phyloP scores from a whole-genome alignment of 192 early-diverging fungal genomes.

The Backusella mclennaniae region DNA sequence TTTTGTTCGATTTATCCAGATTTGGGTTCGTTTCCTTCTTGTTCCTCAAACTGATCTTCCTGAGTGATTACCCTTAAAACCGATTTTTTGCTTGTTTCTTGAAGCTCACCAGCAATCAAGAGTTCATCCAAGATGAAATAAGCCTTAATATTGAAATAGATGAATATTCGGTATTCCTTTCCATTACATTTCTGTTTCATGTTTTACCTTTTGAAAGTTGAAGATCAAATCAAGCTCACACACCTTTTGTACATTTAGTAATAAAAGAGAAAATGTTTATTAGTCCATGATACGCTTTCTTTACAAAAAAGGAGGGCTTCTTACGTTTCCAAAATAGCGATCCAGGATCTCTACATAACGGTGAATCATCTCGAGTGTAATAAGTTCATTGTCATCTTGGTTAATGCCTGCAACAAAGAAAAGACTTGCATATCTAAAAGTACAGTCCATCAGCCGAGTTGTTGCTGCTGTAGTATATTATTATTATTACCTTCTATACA shows the following conservation, averaged over 20 bases:
- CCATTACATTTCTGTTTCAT: not conserved
- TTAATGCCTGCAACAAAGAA: slow-evolving; percentile 98
- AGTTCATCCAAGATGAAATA: slow-evolving; percentile 88
- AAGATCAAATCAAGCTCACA: slow-evolving; percentile 98
- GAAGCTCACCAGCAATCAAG: slow-evolving; percentile 89
- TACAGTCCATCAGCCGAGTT: not conserved
- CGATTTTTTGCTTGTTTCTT: slow-evolving; percentile 89
- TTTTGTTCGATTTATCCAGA: slow-evolving; percentile 37
- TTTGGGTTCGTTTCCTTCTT: slow-evolving; percentile 72
- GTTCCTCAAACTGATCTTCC: slow-evolving; percentile 71
- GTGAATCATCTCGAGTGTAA: slow-evolving; percentile 94
- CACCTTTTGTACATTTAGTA: slow-evolving; percentile 41
- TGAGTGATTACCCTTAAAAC: slow-evolving; percentile 69
- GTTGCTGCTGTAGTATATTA: not conserved
- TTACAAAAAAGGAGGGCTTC: not conserved
- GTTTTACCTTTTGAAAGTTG: slow-evolving; percentile 82
- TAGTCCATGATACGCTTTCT: not conserved
- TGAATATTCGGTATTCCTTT: not conserved
- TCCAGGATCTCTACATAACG: slow-evolving; percentile 98
- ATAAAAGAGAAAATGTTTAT: not conserved
- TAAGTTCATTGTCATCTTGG: slow-evolving; percentile 89
- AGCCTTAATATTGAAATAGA: slow-evolving; percentile 42
- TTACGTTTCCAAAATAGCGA: slow-evolving; percentile 94
- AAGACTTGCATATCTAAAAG: slow-evolving; percentile 85
- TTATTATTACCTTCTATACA: slow-evolving; percentile 54